Evolutionary conservation across 768 basidiomycete genomes (phyloP), one percentile per base, ranked within the genome.

Genomic region (Leccinellum albellum): DNA sequence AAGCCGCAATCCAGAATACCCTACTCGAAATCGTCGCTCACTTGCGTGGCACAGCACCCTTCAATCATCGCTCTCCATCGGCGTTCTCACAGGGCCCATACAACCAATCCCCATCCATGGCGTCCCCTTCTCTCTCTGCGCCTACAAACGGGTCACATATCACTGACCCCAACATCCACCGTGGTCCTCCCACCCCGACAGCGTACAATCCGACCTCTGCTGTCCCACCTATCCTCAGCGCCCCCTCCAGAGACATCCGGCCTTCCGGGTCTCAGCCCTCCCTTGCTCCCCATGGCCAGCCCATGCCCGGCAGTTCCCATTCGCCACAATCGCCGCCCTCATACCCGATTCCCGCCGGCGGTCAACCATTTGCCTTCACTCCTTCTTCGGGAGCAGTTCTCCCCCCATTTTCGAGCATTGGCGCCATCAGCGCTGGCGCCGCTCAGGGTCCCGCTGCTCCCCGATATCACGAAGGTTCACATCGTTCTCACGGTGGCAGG

Each of bases 21-120:
- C 79, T 98, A 12, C 76, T 85, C 52, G 94, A 96, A 66, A 82
- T 98, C 57, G 85, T 90, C 52, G 77, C 83, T 17, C 86, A 91
- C 62, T 73, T 97, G 40, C 88, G 91, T n/a, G 78, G 76, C 59
- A 78, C 79, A 20, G 67, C 66, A 26, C 72, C 78, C 4, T 70
- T 79, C 46, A 61, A 68, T 50, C 76, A 78, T 50, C 83, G 88
- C 63, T 90, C 89, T 15, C 88, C 88, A 3, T 84, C 88, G 12
- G 67, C 78, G 4, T 88, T 73, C 51, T 73, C 73, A 15, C 74
- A 73, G 44, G 59, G 64, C 75, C 73, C 79, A 3, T 85, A 82
- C 52, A 79, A 86, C 42, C 83, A 80, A 37, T 90, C 89, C 1
- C 89, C 89, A 59, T 84, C 88, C 20, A 79, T 82, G 24, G 77